phyloP scores from a whole-genome alignment of 371 early-diverging fungal species.

The Basidiobolus heterosporus region DNA sequence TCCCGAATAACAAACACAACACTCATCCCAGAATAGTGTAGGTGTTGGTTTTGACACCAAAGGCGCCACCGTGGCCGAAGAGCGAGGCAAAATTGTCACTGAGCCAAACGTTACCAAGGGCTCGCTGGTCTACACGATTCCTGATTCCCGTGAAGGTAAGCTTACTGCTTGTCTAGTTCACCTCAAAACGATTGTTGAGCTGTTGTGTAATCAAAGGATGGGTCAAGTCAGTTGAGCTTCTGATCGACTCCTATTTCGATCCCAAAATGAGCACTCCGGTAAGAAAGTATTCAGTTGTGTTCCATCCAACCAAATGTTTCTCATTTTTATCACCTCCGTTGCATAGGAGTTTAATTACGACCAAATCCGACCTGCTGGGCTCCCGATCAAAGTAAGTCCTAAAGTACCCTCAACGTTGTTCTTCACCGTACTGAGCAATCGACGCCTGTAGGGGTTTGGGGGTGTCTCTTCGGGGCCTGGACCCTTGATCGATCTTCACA shows the following conservation, averaged over 20 bases:
- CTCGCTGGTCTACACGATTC: conserved; percentile 4
- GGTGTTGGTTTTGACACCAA: conserved; percentile 25
- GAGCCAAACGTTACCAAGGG: not conserved
- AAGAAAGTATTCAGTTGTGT: too few species aligned
- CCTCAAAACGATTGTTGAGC: too few species aligned
- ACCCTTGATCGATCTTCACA: conserved; percentile 13
- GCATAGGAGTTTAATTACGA: conserved; percentile 14
- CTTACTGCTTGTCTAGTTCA: too few species aligned
- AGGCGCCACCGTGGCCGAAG: conserved; percentile 7
- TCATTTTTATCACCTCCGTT: too few species aligned
- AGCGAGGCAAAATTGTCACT: not conserved
- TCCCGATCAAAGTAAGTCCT: conserved; percentile 10
- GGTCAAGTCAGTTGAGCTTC: conserved; percentile 13
- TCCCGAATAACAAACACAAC: too few species aligned
- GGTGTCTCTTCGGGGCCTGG: conserved; percentile 16
- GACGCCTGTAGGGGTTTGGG: conserved; percentile 13
- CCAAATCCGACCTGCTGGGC: conserved; percentile 10
- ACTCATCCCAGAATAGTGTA: conserved; percentile 7
- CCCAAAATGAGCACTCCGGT: too few species aligned
- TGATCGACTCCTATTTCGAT: conserved; percentile 18
- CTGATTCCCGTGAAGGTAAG: conserved; percentile 19
- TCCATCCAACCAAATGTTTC: not conserved
- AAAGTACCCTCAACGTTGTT: too few species aligned
- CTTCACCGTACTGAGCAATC: too few species aligned
- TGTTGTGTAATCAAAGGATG: conserved; percentile 7